Evolutionary conservation across 345 rosid genomes (phyloP).

Genomic region (Linum tenue): DNA sequence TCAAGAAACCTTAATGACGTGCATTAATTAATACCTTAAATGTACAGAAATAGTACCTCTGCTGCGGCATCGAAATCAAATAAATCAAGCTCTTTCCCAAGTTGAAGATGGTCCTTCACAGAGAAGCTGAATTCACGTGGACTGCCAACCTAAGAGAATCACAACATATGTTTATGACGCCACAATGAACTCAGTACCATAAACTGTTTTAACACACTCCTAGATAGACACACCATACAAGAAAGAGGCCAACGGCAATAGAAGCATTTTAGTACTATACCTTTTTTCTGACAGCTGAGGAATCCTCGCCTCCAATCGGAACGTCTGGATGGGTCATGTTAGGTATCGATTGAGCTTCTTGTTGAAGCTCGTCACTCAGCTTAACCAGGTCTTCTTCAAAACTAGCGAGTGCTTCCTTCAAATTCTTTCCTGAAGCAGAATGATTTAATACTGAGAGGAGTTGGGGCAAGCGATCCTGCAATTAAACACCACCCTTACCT

Average conservation of each 20-base stretch:
- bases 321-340: conserved; percentile 88
- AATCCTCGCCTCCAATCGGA: conserved; percentile 74
- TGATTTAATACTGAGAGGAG: too few species aligned
- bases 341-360: conserved; percentile 75
- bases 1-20: too few species aligned
- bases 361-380: conserved; percentile 77
- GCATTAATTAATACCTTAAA: too few species aligned
- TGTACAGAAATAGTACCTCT: conserved; percentile 31
- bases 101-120: conserved; percentile 78
- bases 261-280: conserved; percentile 22
- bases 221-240: background rate
- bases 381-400: conserved; percentile 70
- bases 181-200: background rate
- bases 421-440: conserved; percentile 50
- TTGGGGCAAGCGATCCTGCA: background rate
- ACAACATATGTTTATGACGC: background rate
- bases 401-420: conserved; percentile 55
- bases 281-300: conserved; percentile 49
- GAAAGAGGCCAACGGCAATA: too few species aligned
- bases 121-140: conserved; percentile 58
- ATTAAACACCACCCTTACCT: conserved; percentile 26
- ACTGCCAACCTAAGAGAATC: conserved; percentile 50
- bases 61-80: conserved; percentile 79
- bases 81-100: conserved; percentile 83
- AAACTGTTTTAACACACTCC: background rate